Percentiles rank a stretch among this genome's conserved stretches.
phyloP scores from a whole-genome alignment of 2,329 filamentous ascomycete species.

The Ciborinia camelliae region DNA sequence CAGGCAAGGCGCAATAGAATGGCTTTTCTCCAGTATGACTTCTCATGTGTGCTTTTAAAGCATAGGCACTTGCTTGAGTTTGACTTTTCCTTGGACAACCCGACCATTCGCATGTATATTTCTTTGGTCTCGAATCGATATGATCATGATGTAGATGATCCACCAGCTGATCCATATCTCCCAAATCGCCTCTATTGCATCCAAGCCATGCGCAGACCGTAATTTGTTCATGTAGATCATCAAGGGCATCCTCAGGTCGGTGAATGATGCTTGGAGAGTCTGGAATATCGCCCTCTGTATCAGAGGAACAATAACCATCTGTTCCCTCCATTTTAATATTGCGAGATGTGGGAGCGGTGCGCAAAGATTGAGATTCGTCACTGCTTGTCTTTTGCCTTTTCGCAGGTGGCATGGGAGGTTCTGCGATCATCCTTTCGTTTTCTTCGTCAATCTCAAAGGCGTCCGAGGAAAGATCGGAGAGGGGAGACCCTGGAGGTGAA shows the following conservation, averaged over 20 bases:
- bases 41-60: slow-evolving; percentile 93
- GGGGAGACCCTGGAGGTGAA: slow-evolving; percentile 56
- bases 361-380: slow-evolving; percentile 26
- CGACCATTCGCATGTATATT: slow-evolving; percentile 97
- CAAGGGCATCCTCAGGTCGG: slow-evolving; percentile 59
- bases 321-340: slow-evolving; percentile 31
- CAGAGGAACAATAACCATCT: slow-evolving; percentile 68
- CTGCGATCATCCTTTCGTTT: slow-evolving; percentile 49
- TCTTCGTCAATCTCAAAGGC: slow-evolving; percentile 55
- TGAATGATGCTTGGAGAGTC: slow-evolving; percentile 62
- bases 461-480: slow-evolving; percentile 62
- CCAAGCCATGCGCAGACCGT: slow-evolving; percentile 76
- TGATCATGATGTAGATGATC: slow-evolving; percentile 89
- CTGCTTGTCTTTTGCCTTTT: slow-evolving; percentile 34
- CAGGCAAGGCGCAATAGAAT: slow-evolving; percentile 92
- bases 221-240: slow-evolving; percentile 73
- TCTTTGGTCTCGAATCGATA: slow-evolving; percentile 89
- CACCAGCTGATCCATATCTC: slow-evolving; percentile 78
- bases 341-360: slow-evolving; percentile 35
- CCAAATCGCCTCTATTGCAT: slow-evolving; percentile 66
- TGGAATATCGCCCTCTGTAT: slow-evolving; percentile 82
- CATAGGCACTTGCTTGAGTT: slow-evolving; percentile 92
- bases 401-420: slow-evolving; percentile 35
- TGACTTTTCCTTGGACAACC: slow-evolving; percentile 86
- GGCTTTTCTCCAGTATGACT: slow-evolving; percentile 98